phyloP scores from a whole-genome alignment of 1,284 basidiomycete species.

The Ceratorhiza oryzae-sativae region DNA sequence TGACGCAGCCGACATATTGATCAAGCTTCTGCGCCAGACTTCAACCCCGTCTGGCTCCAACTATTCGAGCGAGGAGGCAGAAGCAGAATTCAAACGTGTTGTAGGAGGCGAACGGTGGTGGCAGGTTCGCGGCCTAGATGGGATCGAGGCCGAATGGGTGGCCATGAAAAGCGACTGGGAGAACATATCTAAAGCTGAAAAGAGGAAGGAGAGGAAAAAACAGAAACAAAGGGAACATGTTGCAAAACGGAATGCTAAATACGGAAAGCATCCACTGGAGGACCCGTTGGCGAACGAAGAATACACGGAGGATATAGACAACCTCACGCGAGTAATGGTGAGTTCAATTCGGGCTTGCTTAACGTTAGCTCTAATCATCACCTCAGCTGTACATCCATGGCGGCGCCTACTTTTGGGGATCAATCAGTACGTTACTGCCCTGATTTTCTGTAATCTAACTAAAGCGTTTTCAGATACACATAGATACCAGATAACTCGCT shows the following conservation, averaged over 20 bases:
- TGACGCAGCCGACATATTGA: slow-evolving; percentile 33
- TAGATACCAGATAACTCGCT: slow-evolving; percentile 36
- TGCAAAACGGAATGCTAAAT: slow-evolving; percentile 29
- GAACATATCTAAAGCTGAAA: slow-evolving; percentile 38
- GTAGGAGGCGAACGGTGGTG: slow-evolving; percentile 43
- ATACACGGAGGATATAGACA: slow-evolving; percentile 38
- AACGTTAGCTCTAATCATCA: not conserved
- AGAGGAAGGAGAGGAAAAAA: slow-evolving; percentile 35
- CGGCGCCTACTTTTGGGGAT: slow-evolving; percentile 36
- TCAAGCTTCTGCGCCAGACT: slow-evolving; percentile 26
- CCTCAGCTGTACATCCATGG: slow-evolving; percentile 42
- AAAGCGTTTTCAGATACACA: slow-evolving; percentile 12
- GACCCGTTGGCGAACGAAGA: slow-evolving; percentile 32
- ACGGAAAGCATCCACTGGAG: slow-evolving; percentile 29
- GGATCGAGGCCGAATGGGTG: slow-evolving; percentile 43
- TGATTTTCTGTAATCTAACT: not conserved
- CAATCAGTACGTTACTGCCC: slow-evolving; percentile 19
- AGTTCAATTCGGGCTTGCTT: not conserved
- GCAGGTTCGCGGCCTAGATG: slow-evolving; percentile 44
- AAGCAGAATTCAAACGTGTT: slow-evolving; percentile 35
- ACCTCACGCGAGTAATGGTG: slow-evolving; percentile 37
- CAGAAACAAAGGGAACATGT: slow-evolving; percentile 29
- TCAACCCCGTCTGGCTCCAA: slow-evolving; percentile 29
- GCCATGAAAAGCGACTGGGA: slow-evolving; percentile 42
- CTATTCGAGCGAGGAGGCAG: slow-evolving; percentile 29